phyloP scores from a whole-genome alignment of 345 rosid genomes.

The Hevea brasiliensis region DNA sequence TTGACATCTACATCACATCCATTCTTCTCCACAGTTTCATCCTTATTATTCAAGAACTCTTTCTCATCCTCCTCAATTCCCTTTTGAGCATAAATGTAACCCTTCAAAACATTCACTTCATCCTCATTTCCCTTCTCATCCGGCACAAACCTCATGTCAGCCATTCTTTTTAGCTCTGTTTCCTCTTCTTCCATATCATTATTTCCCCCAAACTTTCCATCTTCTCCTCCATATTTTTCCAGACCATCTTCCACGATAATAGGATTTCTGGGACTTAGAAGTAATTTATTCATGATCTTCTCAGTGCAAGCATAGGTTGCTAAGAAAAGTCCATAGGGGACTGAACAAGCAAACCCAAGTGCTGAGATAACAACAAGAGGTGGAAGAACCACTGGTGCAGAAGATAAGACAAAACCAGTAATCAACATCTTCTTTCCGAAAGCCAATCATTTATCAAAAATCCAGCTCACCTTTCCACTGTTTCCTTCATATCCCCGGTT shows the following conservation, averaged over 20 bases:
- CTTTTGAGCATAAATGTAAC: no score
- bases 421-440: slow-evolving; percentile 64
- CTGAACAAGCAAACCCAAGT: slow-evolving; percentile 53
- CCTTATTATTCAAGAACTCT: no score
- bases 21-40: no score
- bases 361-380: slow-evolving; percentile 56
- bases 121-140: slow-evolving; percentile 11
- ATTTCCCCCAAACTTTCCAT: neutral
- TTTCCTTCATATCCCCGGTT: slow-evolving; percentile 26
- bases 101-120: neutral
- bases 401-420: slow-evolving; percentile 49
- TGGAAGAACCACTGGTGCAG: slow-evolving; percentile 65
- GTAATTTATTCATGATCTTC: slow-evolving; percentile 62
- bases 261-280: slow-evolving; percentile 41
- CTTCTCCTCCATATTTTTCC: neutral
- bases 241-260: neutral
- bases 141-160: slow-evolving; percentile 29
- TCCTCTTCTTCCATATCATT: slow-evolving; percentile 9
- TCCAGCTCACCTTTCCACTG: slow-evolving; percentile 44
- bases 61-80: neutral
- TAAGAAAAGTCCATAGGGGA: slow-evolving; percentile 63
- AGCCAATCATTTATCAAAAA: slow-evolving; percentile 44
- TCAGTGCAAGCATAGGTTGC: slow-evolving; percentile 68
- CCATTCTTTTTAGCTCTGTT: slow-evolving; percentile 9
- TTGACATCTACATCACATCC: slow-evolving; percentile 2